These are phyloP conservation scores for Schizothecium vesticola DNA, from an alignment of 495 filamentous ascomycete genomes.

Conservation along the genomic window DNA sequence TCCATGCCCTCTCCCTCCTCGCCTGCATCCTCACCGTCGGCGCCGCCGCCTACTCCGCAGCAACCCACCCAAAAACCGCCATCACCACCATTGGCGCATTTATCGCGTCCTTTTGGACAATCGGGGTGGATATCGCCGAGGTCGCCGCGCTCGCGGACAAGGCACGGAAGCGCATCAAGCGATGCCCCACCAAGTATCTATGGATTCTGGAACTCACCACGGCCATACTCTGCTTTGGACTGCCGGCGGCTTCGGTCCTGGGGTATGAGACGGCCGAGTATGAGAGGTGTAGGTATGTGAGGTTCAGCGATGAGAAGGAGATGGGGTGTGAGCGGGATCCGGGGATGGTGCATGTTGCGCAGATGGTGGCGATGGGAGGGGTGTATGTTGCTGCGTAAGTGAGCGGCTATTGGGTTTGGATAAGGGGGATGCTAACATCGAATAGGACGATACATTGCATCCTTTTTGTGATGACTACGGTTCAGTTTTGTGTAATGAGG, in stretches of 20 bases:
- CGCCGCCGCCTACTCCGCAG: background rate
- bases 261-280: background rate
- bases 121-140: background rate
- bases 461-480: background rate
- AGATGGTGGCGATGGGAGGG: background rate
- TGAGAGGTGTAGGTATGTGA: slow-evolving; percentile 2
- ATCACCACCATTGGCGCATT: slow-evolving; percentile 1
- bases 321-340: background rate
- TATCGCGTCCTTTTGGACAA: background rate
- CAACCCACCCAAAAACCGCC: background rate
- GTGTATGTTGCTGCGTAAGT: slow-evolving; percentile 1
- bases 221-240: background rate
- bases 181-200: background rate
- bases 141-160: background rate
- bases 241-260: background rate
- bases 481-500: background rate
- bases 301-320: background rate
- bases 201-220: background rate
- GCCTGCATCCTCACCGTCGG: background rate
- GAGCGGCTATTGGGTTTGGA: background rate
- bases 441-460: background rate
- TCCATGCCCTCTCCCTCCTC: slow-evolving; percentile 1
- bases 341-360: background rate
- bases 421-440: background rate
- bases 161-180: background rate